Conservation (phyloP, 345 rosid genomes). For the Pugionium dolabratum region DNA sequence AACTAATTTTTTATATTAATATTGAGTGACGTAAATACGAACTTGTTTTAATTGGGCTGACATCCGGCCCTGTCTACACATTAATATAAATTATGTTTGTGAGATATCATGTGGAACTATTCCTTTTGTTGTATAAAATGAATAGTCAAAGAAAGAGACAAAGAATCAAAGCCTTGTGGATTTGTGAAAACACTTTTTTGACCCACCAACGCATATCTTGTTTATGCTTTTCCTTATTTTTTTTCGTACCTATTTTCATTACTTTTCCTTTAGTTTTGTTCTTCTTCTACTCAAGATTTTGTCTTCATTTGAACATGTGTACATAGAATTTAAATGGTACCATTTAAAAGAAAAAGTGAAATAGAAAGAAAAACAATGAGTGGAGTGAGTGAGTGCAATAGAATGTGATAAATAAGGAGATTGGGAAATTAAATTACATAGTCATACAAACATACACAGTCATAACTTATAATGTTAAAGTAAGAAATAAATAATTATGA, state of each 20-base stretch:
- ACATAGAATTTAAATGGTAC: conserved; percentile 6
- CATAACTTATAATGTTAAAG: too few species aligned
- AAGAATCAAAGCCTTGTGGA: conserved; percentile 39
- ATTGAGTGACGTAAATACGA: too few species aligned
- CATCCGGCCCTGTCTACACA: too few species aligned
- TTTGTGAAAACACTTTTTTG: conserved; percentile 41
- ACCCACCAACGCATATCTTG: conserved; percentile 40
- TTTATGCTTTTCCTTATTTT: conserved; percentile 36
- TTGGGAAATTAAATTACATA: too few species aligned
- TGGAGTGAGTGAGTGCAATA: not conserved
- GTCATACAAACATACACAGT: not conserved
- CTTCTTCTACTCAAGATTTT: conserved; percentile 24
- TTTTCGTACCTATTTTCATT: conserved; percentile 22
- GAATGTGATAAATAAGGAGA: not conserved
- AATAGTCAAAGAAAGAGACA: conserved; percentile 41
- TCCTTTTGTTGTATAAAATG: conserved; percentile 33
- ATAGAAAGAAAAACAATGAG: not conserved
- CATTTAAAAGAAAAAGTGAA: conserved; percentile 18
- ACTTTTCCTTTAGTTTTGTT: conserved; percentile 24
- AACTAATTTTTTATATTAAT: too few species aligned
- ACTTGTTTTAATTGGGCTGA: too few species aligned
- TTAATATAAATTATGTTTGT: not conserved
- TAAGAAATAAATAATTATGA: too few species aligned
- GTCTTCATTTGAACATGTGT: conserved; percentile 37
- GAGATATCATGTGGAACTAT: conserved; percentile 17